Base-by-base conservation (phyloP, 2,329 filamentous ascomycete species). In the Juglanconis oblonga region DNA sequence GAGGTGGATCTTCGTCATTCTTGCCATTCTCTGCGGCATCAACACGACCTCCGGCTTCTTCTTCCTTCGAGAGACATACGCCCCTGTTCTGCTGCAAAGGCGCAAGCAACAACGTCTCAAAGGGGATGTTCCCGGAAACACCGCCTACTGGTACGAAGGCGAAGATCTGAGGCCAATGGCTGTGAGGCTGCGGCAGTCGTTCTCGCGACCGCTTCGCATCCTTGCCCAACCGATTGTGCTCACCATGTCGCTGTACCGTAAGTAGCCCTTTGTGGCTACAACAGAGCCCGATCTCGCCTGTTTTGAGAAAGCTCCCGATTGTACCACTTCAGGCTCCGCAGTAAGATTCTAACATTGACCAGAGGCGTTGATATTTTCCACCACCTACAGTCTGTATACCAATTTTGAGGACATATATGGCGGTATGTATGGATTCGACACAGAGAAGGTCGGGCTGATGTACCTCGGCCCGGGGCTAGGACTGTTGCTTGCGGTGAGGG, bases 351-450 rank as follows among this genome's bases (percentile, higher is more conserved):
- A 24, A 24, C 24, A 24, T 24, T 24, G 1, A 24, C 24, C 24
- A 24, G 24, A 61, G 14, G 59, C 59, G 10, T 38, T 61, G 10
- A 55, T 61, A 4, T 61, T 61, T 3, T 50, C 55, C 6, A 61
- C 59, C 4, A 58, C 55, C 3, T 58, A 61, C 33, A 61, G 59
- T 13, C 32, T 61, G 4, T 61, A 58, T 14, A 58, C 55, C 2
- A 61, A 61, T 5, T 61, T 61, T 11, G 55, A 61, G 31, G 55
- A 52, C 14, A 61, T 61, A 0, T 61, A 61, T 33, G 52, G 55
- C 8, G 47, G 47, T 1, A 58, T 52, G 4, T 61, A 58, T 29
- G 55, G 55, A n/a, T 61, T 61, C 38, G 54, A 58, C 29, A 61
- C 55, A 4, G 55, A 61, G 11, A 47, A 58, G 36, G 55, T 61